phyloP scores from a whole-genome alignment of 2,329 filamentous ascomycete species.

The Domatiomyces globalis region DNA sequence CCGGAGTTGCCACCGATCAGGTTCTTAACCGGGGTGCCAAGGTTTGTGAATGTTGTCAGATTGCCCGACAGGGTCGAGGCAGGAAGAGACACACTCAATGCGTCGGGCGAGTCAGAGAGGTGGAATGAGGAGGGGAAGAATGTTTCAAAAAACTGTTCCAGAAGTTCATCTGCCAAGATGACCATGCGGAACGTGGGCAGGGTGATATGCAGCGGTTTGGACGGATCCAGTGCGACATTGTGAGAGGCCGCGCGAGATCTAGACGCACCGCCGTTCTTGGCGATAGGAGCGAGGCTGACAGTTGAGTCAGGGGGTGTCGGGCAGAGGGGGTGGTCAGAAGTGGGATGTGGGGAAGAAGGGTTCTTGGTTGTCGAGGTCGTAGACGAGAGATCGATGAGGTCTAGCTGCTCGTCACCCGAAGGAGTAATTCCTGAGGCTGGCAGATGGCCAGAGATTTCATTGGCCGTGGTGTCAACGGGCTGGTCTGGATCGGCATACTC shows the following conservation, averaged over 20 bases:
- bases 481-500: conserved; percentile 94
- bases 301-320: conserved; percentile 12
- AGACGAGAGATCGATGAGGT: conserved; percentile 30
- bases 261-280: conserved; percentile 3
- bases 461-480: conserved; percentile 30
- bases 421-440: conserved; percentile 61
- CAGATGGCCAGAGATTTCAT: conserved; percentile 30
- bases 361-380: conserved; percentile 21
- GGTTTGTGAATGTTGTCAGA: conserved; percentile 72
- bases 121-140: conserved; percentile 90
- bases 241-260: conserved; percentile 44
- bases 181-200: conserved; percentile 98
- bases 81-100: conserved; percentile 25
- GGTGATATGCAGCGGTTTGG: conserved; percentile 87
- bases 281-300: neutral
- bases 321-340: conserved; percentile 13
- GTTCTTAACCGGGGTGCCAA: conserved; percentile 39
- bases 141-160: conserved; percentile 95
- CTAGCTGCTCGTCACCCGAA: conserved; percentile 39
- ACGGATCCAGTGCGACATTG: conserved; percentile 81
- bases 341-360: conserved; percentile 11
- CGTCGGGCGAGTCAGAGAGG: conserved; percentile 51
- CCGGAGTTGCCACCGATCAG: conserved; percentile 26
- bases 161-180: conserved; percentile 81
- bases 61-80: conserved; percentile 44